A percentile compares a stretch with the other conserved stretches of the same genome.
These are phyloP conservation scores for Penicillium riverlandense DNA, from an alignment of 495 filamentous ascomycete genomes.

Conservation along the genomic window DNA sequence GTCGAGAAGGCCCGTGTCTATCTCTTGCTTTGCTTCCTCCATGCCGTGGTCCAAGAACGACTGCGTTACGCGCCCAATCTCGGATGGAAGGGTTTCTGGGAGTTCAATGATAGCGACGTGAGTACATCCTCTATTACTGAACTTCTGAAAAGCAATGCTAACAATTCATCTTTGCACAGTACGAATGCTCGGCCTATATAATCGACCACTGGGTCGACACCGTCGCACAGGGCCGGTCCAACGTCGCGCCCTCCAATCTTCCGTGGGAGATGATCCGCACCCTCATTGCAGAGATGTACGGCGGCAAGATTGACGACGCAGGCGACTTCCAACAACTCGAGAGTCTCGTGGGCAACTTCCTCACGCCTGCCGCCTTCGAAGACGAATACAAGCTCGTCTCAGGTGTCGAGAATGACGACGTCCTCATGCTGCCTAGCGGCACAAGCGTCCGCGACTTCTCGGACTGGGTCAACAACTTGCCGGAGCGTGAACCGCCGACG, in stretches of 20 bases:
- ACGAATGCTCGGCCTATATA: constrained; percentile 93
- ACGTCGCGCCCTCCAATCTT: constrained; percentile 86
- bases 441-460: constrained; percentile 82
- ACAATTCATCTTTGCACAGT: constrained; percentile 48
- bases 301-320: constrained; percentile 93
- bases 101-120: constrained; percentile 99
- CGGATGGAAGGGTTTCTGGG: constrained; percentile 99
- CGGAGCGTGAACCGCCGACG: constrained; percentile 92
- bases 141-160: constrained; percentile 3
- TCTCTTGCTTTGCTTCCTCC: constrained; percentile 85
- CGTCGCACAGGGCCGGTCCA: constrained; percentile 74
- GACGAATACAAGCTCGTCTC: constrained; percentile 83
- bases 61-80: constrained; percentile 90
- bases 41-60: constrained; percentile 93
- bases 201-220: constrained; percentile 92
- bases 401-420: constrained; percentile 50
- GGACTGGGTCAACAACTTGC: constrained; percentile 83
- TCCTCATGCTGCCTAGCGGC: constrained; percentile 66
- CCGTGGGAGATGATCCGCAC: constrained; percentile 97
- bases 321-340: constrained; percentile 72
- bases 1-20: constrained; percentile 91
- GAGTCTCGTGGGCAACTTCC: constrained; percentile 62
- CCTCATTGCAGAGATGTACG: constrained; percentile 88
- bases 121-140: constrained; percentile 25
- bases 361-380: constrained; percentile 86